Conservation (phyloP, 352 stramenopile species). For the Blastocystis sp. region DNA sequence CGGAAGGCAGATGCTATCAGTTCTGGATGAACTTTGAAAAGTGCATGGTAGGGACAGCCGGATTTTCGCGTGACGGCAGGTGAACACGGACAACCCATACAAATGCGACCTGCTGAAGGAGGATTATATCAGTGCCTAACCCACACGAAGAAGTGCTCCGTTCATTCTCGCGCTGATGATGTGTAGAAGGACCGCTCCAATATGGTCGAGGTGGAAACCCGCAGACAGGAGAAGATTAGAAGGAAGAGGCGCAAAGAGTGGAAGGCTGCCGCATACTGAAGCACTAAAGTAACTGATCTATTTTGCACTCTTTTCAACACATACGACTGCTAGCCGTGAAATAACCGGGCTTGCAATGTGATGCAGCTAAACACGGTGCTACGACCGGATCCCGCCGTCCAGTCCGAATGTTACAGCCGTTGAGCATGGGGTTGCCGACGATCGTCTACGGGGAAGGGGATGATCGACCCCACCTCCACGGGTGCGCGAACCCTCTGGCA, state of each 20-base stretch:
- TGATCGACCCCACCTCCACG: neutral
- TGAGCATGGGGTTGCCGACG: slow-evolving; percentile 51
- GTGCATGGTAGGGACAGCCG: slow-evolving; percentile 24
- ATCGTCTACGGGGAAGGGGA: neutral
- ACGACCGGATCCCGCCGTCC: slow-evolving; percentile 49
- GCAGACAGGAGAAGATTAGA: slow-evolving; percentile 50
- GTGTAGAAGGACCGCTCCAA: slow-evolving; percentile 63
- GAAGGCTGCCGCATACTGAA: slow-evolving; percentile 33
- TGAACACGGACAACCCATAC: slow-evolving; percentile 59
- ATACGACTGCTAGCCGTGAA: neutral
- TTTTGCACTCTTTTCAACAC: neutral
- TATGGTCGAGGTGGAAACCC: slow-evolving; percentile 58
- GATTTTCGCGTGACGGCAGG: slow-evolving; percentile 11
- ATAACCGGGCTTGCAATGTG: neutral
- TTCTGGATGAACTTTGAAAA: slow-evolving; percentile 68
- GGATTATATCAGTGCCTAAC: slow-evolving; percentile 69
- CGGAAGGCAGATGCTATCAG: slow-evolving; percentile 64
- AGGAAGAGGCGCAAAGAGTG: slow-evolving; percentile 50
- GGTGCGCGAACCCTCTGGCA: slow-evolving; percentile 27
- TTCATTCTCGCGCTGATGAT: neutral
- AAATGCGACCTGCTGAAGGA: slow-evolving; percentile 69
- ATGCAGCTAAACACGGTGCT: neutral
- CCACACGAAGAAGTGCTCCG: slow-evolving; percentile 43
- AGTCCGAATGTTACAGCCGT: slow-evolving; percentile 61
- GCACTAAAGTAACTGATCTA: slow-evolving; percentile 62